phyloP scores from a whole-genome alignment of 2,329 filamentous ascomycete species.

The Diplodia sapinea region DNA sequence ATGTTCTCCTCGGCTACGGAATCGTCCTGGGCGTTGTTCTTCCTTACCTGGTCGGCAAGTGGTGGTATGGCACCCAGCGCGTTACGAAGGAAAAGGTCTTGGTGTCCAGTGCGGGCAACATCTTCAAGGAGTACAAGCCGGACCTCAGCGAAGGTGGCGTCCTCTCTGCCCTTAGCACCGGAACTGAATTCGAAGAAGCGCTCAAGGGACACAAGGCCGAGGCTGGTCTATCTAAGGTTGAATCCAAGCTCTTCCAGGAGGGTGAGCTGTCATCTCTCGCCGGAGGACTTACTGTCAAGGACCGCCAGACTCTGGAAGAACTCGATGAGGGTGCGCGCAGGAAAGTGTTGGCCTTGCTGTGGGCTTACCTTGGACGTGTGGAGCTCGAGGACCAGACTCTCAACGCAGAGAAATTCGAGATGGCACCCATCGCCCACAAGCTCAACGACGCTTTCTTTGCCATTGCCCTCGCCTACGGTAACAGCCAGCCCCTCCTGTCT shows the following conservation, averaged over 20 bases:
- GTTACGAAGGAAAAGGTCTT: conserved; percentile 93
- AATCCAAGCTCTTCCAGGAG: conserved; percentile 75
- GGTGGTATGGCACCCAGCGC: conserved; percentile 97
- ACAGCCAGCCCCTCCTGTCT: conserved; percentile 78
- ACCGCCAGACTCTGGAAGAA: conserved; percentile 76
- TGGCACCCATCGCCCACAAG: conserved; percentile 82
- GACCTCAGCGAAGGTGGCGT: conserved; percentile 80
- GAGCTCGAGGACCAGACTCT: conserved; percentile 80
- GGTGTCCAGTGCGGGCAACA: conserved; percentile 89
- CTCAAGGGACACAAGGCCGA: conserved; percentile 81
- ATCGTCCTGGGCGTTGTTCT: conserved; percentile 85
- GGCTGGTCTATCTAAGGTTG: conserved; percentile 78
- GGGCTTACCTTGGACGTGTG: conserved; percentile 91
- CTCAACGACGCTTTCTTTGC: conserved; percentile 86
- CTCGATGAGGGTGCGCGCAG: conserved; percentile 79
- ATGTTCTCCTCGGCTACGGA: conserved; percentile 89
- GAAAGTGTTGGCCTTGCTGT: conserved; percentile 87
- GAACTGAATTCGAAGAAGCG: conserved; percentile 80
- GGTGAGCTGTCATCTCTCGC: conserved; percentile 59
- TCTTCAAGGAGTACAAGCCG: conserved; percentile 93
- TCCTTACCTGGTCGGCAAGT: conserved; percentile 91
- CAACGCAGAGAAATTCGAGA: conserved; percentile 85
- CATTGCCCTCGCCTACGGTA: conserved; percentile 86
- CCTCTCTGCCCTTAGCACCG: conserved; percentile 79
- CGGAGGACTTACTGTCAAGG: conserved; percentile 70